phyloP scores from a whole-genome alignment of 352 stramenopile genomes.

The Pythium grandisporangium region DNA sequence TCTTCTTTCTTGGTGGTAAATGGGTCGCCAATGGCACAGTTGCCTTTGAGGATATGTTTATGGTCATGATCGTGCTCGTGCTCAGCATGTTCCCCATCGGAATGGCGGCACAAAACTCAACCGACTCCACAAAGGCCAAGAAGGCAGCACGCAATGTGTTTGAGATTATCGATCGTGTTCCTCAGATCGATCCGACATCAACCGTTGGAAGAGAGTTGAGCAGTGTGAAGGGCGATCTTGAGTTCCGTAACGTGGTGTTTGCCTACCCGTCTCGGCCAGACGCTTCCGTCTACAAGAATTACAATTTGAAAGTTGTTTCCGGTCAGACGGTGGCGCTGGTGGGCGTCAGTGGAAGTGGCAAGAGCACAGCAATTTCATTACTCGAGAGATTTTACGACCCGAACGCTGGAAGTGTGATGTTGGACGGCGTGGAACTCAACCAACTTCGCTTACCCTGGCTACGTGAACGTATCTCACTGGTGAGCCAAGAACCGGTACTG shows the following conservation, averaged over 20 bases:
- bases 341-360: conserved; percentile 5
- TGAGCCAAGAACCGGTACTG: conserved; percentile 68
- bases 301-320: conserved; percentile 47
- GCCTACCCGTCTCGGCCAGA: conserved; percentile 38
- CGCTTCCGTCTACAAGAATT: conserved; percentile 47
- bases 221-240: conserved; percentile 13
- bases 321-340: conserved; percentile 19
- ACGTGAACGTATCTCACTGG: conserved; percentile 18
- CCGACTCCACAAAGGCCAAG: neutral
- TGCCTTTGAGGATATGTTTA: neutral
- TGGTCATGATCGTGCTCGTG: neutral
- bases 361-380: conserved; percentile 16
- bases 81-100: neutral
- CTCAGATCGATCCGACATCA: conserved; percentile 12
- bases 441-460: conserved; percentile 45
- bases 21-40: neutral
- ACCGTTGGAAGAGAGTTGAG: conserved; percentile 4
- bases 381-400: conserved; percentile 84
- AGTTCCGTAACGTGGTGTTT: conserved; percentile 39
- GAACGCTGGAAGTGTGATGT: conserved; percentile 33
- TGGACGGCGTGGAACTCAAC: conserved; percentile 54
- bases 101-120: neutral
- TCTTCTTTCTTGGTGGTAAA: neutral
- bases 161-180: conserved; percentile 1
- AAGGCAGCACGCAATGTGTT: conserved; percentile 16